These are phyloP conservation scores for Fusarium redolens DNA, from an alignment of 2,329 filamentous ascomycete species.

Conservation along the genomic window DNA sequence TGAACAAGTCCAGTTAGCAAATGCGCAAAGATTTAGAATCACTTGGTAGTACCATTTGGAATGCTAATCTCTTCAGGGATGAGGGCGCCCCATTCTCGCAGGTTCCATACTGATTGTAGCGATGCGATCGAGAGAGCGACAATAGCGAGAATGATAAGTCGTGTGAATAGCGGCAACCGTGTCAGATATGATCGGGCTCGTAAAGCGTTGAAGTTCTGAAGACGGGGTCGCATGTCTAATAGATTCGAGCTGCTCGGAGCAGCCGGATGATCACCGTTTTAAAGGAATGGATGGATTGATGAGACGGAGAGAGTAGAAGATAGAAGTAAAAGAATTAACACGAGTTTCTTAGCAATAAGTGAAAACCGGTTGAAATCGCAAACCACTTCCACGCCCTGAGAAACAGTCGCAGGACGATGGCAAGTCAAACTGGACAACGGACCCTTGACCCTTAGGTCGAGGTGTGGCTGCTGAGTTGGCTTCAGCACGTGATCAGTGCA, in stretches of 20 bases:
- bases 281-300: neutral
- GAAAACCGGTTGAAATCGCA: conserved; percentile 14
- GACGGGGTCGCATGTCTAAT: conserved; percentile 47
- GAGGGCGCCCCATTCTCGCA: conserved; percentile 82
- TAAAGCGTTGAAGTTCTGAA: conserved; percentile 70
- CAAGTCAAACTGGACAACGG: conserved; percentile 40
- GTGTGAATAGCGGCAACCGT: conserved; percentile 89
- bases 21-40: neutral
- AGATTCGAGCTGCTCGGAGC: conserved; percentile 40
- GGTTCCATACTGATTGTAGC: conserved; percentile 75
- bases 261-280: conserved; percentile 35
- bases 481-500: conserved; percentile 41
- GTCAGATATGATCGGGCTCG: conserved; percentile 84
- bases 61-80: conserved; percentile 81
- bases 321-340: neutral
- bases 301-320: neutral
- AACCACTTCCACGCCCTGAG: conserved; percentile 27
- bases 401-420: conserved; percentile 24
- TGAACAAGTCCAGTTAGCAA: conserved; percentile 8
- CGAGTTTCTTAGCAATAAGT: neutral
- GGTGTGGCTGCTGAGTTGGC: conserved; percentile 21
- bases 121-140: conserved; percentile 71
- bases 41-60: conserved; percentile 67
- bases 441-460: conserved; percentile 11
- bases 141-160: conserved; percentile 74